Evolutionary conservation across 75 land plant species (phyloP), one percentile per base, ranked within the genome.

Genomic region (Azolla pinnata): DNA sequence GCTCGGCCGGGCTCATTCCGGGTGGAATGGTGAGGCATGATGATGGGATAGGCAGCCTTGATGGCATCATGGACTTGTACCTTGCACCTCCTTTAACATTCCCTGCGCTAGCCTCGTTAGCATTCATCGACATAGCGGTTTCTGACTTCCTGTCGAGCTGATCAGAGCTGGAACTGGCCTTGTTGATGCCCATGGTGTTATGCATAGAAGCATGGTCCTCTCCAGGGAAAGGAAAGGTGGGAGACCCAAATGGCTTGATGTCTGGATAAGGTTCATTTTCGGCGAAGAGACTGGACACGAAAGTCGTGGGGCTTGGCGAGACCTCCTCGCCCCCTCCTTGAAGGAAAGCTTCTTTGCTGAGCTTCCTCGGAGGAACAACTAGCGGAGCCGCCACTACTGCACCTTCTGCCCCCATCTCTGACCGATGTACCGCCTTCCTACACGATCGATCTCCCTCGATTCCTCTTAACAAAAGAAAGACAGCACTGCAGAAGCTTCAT

Each of bases 1-100:
- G 48, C 4, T 79, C 62, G 0, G 90, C 69, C 0, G 90, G 90
- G 57, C 87, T 86, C 23, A 86, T 69, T 40, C 83, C 90, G 16
- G 90, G 81, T 8, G 90, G 75, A 49, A 83, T 74, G 18, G 83
- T 77, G 56, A 83, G 29, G 31, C 59, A 80, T 50, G 86, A 78
- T 54, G 83, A 81, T 40, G 25, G 54, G 2, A 71, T 49, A 10
- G 75, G 74, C 44, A 70, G 40, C 20, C 64, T 60, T 17, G 66
- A 54, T 2, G 75, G 75, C 2, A 57, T 47, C 67, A 54, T 34
- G 8, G 60, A 12, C 55, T 63, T 74, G 51, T 62, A 70, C 31
- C 52, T 72, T 25, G 87, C 86, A 12, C 40, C 40, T 35, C 40
- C 40, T 35, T 5, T 35, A 5, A 5, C 12, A 12, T 35, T 5